phyloP scores from a whole-genome alignment of 805 yeast genomes.

The Pichia insulana region DNA sequence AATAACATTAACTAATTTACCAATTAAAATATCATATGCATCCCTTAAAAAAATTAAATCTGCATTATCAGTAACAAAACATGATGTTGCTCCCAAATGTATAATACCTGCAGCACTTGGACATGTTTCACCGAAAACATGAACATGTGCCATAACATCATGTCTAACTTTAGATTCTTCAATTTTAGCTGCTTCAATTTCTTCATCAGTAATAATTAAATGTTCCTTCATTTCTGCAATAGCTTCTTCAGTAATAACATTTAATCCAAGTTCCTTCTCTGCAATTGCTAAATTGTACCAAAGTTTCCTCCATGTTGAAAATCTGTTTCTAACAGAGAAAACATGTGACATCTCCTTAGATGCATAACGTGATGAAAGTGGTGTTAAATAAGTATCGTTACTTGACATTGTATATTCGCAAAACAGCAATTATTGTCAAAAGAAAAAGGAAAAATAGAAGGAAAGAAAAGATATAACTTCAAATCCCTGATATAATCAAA shows the following conservation, averaged over 20 bases:
- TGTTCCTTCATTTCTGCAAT: constrained; percentile 75
- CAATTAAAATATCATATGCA: constrained; percentile 87
- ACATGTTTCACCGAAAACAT: constrained; percentile 83
- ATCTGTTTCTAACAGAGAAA: constrained; percentile 88
- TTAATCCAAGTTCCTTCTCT: constrained; percentile 83
- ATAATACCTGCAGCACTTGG: constrained; percentile 97
- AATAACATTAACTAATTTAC: constrained; percentile 92
- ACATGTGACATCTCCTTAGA: constrained; percentile 93
- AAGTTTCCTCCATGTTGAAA: constrained; percentile 96
- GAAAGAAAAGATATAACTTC: no score
- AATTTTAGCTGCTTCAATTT: constrained; percentile 76
- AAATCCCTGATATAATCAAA: no score
- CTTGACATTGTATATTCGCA: constrained; percentile 13
- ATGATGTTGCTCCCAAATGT: constrained; percentile 96
- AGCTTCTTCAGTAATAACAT: constrained; percentile 83
- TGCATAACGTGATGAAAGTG: constrained; percentile 94
- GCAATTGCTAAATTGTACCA: constrained; percentile 96
- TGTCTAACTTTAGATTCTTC: constrained; percentile 98
- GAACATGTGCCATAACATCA: constrained; percentile 99
- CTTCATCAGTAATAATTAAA: constrained; percentile 82
- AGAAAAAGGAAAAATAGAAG: no score
- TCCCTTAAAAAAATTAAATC: constrained; percentile 94
- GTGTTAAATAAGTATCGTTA: constrained; percentile 78
- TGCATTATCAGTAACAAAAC: constrained; percentile 96
- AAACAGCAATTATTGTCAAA: no score